These are phyloP conservation scores for Phytophthora aleatoria DNA, from an alignment of 352 stramenopile species.

Conservation along the genomic window DNA sequence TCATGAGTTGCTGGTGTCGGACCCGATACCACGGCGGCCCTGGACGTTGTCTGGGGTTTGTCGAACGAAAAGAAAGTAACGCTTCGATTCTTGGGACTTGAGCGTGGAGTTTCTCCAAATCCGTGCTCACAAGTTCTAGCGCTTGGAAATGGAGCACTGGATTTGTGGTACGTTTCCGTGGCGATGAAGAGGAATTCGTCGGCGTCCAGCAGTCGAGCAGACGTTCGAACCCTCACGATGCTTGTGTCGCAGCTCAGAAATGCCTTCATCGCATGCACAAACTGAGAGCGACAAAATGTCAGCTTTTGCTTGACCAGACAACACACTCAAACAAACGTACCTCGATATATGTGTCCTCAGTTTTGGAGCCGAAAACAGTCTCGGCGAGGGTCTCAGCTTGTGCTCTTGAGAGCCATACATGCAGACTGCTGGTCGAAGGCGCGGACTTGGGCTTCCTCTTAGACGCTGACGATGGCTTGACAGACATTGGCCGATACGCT, in stretches of 20 bases:
- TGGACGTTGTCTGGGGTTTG: neutral
- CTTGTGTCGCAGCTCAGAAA: conserved; percentile 40
- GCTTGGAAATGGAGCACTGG: conserved; percentile 13
- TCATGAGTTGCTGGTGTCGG: conserved; percentile 3
- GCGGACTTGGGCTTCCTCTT: conserved; percentile 29
- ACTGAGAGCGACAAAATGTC: conserved; percentile 31
- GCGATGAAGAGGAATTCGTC: conserved; percentile 56
- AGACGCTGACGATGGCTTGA: conserved; percentile 17
- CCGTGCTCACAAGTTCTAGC: conserved; percentile 8
- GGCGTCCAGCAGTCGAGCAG: conserved; percentile 37
- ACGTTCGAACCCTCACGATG: conserved; percentile 17
- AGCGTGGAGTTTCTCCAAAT: conserved; percentile 1
- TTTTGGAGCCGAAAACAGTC: conserved; percentile 53
- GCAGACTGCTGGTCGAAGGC: conserved; percentile 21
- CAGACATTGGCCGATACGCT: conserved; percentile 36
- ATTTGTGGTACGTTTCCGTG: conserved; percentile 52
- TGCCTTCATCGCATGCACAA: conserved; percentile 48
- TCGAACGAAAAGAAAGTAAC: conserved; percentile 3
- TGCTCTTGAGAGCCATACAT: conserved; percentile 54
- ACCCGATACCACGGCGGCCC: conserved; percentile 7
- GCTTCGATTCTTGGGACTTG: conserved; percentile 5
- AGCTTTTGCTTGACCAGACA: neutral
- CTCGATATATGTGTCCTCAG: conserved; percentile 51
- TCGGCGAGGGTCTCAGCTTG: conserved; percentile 52
- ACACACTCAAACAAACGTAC: conserved; percentile 20